Percentiles rank a stretch among this genome's conserved stretches.
phyloP scores from a whole-genome alignment of 176 grass and related monocot species.

The Oryza glaberrima region DNA sequence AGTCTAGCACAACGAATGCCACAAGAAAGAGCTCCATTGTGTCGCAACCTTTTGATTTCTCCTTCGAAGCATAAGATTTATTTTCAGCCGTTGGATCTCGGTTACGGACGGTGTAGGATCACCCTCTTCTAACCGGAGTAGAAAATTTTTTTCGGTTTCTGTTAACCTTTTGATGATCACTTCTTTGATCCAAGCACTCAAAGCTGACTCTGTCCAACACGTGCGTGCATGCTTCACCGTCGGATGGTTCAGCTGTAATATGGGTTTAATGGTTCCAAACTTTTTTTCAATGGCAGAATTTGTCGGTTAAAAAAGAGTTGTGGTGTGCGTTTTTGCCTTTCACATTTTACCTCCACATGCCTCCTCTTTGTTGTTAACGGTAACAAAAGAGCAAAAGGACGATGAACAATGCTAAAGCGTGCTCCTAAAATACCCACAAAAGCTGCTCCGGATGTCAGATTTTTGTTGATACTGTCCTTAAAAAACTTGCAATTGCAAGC shows the following conservation, averaged over 20 bases:
- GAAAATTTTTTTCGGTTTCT: not conserved
- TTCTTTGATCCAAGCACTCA: not conserved
- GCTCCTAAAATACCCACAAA: constrained; percentile 48
- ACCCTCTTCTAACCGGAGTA: not conserved
- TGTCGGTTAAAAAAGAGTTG: not conserved
- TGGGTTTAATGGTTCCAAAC: not conserved
- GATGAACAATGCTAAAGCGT: constrained; percentile 8
- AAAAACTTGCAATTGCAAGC: constrained; percentile 12
- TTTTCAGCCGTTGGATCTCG: not conserved
- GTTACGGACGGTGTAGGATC: not conserved
- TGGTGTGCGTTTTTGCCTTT: not conserved
- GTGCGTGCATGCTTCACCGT: not conserved
- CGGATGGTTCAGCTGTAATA: not conserved
- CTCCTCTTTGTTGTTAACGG: constrained; percentile 27
- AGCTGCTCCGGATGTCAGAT: constrained; percentile 27
- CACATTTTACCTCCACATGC: constrained; percentile 17
- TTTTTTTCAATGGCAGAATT: not conserved
- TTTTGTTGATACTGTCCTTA: constrained; percentile 30
- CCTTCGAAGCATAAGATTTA: not conserved
- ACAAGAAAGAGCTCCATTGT: constrained; percentile 1
- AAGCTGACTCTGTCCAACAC: not conserved
- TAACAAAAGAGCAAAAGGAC: constrained; percentile 22
- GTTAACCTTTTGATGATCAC: constrained; percentile 11
- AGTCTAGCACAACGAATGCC: constrained; percentile 16
- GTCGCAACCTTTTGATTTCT: not conserved